A percentile compares a stretch with the other conserved stretches of the same genome.
Evolutionary conservation across 2,329 filamentous ascomycete species (phyloP).

Genomic region (Coniochaeta pulveracea): DNA sequence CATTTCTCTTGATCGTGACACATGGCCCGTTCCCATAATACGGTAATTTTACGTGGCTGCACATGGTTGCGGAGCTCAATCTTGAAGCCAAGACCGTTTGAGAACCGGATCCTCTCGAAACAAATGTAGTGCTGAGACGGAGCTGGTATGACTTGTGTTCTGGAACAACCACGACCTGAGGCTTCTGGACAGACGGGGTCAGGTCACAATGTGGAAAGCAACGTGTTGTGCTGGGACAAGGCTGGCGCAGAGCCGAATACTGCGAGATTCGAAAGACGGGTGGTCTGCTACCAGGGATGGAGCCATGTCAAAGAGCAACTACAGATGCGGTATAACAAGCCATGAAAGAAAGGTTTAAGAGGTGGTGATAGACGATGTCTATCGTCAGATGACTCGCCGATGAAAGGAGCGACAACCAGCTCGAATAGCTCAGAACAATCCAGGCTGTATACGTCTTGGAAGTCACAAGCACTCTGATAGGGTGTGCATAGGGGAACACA

Average conservation of each 20-base stretch:
- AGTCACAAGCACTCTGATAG: conserved; percentile 28
- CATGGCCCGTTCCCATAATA: no score
- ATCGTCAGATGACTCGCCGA: conserved; percentile 5
- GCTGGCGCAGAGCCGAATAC: conserved; percentile 3
- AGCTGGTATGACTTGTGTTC: no score
- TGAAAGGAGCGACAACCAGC: conserved; percentile 14
- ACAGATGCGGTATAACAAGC: background rate
- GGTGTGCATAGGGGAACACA: no score
- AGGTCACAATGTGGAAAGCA: no score
- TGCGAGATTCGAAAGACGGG: conserved; percentile 3
- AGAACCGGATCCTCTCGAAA: no score
- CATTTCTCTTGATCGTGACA: no score
- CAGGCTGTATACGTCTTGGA: conserved; percentile 27
- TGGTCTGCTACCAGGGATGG: conserved; percentile 3
- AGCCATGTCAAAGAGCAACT: conserved; percentile 3
- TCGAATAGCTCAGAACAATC: conserved; percentile 16
- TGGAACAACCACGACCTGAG: no score
- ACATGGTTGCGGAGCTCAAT: no score
- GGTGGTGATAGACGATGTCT: conserved; percentile 4
- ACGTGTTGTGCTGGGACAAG: conserved; percentile 2
- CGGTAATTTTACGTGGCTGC: no score
- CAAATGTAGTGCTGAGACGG: no score
- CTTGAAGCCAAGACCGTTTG: no score
- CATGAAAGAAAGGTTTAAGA: background rate
- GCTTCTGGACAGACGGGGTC: no score